phyloP scores from a whole-genome alignment of 345 rosid genomes.

The Durio zibethinus region DNA sequence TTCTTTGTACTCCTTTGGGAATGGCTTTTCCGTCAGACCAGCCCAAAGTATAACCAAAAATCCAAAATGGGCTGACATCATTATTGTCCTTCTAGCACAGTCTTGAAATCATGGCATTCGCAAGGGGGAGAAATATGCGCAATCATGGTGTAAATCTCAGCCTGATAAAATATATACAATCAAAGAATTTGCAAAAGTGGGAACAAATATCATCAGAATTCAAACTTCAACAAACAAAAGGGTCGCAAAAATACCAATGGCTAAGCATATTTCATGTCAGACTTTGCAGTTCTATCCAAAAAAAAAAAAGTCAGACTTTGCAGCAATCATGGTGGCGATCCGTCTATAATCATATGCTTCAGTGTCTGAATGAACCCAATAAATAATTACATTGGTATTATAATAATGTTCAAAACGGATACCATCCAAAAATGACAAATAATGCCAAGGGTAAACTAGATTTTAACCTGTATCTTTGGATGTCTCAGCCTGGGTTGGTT shows the following conservation, averaged over 20 bases:
- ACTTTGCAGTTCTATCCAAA: too few relatives aligned
- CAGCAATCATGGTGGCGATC: background rate
- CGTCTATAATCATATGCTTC: background rate
- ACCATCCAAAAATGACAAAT: background rate
- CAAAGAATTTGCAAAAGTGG: background rate
- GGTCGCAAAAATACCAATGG: background rate
- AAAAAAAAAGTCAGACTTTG: too few relatives aligned
- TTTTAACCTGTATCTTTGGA: slow-evolving; percentile 7
- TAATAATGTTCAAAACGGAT: background rate
- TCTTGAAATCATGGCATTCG: background rate
- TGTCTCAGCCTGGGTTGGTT: slow-evolving; percentile 3
- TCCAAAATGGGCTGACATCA: background rate
- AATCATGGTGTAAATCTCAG: background rate
- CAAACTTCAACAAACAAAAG: background rate
- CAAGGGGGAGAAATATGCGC: background rate
- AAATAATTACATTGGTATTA: background rate
- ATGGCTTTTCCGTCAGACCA: background rate
- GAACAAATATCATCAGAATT: background rate
- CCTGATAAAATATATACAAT: background rate
- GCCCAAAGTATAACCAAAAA: background rate
- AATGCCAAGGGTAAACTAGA: slow-evolving; percentile 6
- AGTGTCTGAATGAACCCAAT: background rate
- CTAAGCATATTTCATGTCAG: too few relatives aligned
- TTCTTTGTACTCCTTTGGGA: background rate
- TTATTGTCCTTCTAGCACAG: background rate